These are phyloP conservation scores for Letharia lupina DNA, from an alignment of 495 filamentous ascomycete genomes.

Conservation along the genomic window DNA sequence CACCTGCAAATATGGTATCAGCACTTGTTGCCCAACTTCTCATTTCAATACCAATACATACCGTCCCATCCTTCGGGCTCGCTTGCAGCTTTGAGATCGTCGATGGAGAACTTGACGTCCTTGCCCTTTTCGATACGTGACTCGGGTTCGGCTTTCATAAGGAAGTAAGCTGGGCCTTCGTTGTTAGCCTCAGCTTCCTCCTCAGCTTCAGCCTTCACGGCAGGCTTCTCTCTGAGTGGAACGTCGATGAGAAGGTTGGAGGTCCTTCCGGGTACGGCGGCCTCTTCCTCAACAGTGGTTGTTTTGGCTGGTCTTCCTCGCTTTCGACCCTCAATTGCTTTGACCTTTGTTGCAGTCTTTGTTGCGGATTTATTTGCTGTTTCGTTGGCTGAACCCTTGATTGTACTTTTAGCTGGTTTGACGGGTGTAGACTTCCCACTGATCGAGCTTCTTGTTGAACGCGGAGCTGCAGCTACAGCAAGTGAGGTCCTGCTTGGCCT, in stretches of 20 bases:
- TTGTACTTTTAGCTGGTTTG: slow-evolving; percentile 7
- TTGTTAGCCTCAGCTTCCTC: slow-evolving; percentile 8
- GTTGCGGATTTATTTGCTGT: slow-evolving; percentile 13
- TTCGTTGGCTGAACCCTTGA: slow-evolving; percentile 6
- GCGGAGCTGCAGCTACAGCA: slow-evolving; percentile 10
- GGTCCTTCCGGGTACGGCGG: neutral
- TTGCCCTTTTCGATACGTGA: slow-evolving; percentile 75
- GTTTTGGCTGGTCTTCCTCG: slow-evolving; percentile 8
- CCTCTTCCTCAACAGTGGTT: neutral
- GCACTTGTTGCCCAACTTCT: neutral
- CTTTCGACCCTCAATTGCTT: slow-evolving; percentile 14
- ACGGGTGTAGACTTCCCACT: slow-evolving; percentile 8
- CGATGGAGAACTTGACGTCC: slow-evolving; percentile 90
- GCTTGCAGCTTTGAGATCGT: slow-evolving; percentile 63
- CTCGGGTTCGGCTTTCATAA: slow-evolving; percentile 93
- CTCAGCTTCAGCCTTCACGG: neutral
- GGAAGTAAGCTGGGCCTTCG: slow-evolving; percentile 32
- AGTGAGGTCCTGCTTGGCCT: slow-evolving; percentile 21
- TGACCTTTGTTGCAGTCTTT: slow-evolving; percentile 10
- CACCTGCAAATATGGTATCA: slow-evolving; percentile 29
- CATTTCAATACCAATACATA: neutral
- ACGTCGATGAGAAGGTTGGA: slow-evolving; percentile 2
- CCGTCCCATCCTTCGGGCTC: slow-evolving; percentile 78
- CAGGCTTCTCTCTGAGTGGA: neutral
- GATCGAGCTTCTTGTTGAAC: slow-evolving; percentile 14